Conservation (phyloP, 164 flowering plant genomes). For the Kalanchoe fedtschenkoi region DNA sequence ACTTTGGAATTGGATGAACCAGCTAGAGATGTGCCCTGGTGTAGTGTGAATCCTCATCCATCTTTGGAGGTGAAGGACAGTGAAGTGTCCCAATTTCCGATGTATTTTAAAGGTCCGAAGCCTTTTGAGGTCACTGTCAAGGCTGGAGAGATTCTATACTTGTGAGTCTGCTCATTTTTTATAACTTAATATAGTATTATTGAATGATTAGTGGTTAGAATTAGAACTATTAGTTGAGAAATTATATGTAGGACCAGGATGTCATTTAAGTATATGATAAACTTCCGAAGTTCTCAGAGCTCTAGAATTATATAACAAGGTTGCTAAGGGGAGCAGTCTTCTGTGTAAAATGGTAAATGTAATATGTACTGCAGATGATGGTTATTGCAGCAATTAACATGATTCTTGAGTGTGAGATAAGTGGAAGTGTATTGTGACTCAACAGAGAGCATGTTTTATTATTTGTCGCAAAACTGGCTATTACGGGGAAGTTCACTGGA, state of each 20-base stretch:
- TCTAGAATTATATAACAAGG: no score
- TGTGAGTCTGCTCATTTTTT: slow-evolving; percentile 39
- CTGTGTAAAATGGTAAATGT: no score
- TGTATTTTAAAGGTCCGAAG: slow-evolving; percentile 76
- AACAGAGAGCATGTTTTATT: background rate
- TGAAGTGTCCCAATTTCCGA: slow-evolving; percentile 44
- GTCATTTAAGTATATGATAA: no score
- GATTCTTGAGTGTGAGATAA: background rate
- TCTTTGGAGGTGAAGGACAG: slow-evolving; percentile 24
- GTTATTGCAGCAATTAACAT: no score
- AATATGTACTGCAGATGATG: no score
- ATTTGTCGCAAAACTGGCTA: no score
- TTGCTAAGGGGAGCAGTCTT: no score
- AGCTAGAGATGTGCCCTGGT: slow-evolving; percentile 72
- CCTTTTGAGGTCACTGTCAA: slow-evolving; percentile 75
- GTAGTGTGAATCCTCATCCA: slow-evolving; percentile 86
- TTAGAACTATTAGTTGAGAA: no score
- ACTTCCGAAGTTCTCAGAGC: no score
- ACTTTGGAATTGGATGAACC: slow-evolving; percentile 63
- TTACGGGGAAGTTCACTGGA: background rate
- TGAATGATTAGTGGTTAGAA: background rate
- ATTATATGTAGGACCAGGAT: no score
- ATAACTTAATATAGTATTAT: background rate
- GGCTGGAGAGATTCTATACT: slow-evolving; percentile 90
- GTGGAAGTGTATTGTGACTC: background rate